These are phyloP conservation scores for Hirschfeldia incana DNA, from an alignment of 345 rosid genomes.

Conservation along the genomic window DNA sequence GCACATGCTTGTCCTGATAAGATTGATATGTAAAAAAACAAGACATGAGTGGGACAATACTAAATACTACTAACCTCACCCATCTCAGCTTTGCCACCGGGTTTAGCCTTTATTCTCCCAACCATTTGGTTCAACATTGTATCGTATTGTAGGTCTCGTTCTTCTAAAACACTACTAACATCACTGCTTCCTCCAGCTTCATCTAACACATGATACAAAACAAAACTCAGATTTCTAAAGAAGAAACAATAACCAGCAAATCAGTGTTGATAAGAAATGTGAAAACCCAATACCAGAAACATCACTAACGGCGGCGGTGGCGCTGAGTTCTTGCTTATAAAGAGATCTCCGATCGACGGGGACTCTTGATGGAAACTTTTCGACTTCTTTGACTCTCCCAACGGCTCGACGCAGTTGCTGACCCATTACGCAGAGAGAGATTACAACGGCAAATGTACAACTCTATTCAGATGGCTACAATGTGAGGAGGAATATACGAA, in stretches of 20 bases:
- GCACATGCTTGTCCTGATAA: background rate
- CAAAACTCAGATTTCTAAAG: constrained; percentile 3
- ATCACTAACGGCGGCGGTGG: constrained; percentile 27
- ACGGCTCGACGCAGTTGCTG: constrained; percentile 99
- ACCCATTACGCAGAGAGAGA: constrained; percentile 52
- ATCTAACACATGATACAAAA: constrained; percentile 38
- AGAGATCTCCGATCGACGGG: constrained; percentile 41
- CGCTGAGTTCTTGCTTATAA: constrained; percentile 34
- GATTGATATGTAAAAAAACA: background rate
- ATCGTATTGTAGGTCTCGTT: constrained; percentile 67
- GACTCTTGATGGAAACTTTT: constrained; percentile 45
- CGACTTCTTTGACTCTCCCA: constrained; percentile 60
- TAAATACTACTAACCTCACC: constrained; percentile 67
- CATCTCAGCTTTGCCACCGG: constrained; percentile 85
- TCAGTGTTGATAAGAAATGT: constrained; percentile 1
- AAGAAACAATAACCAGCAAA: background rate
- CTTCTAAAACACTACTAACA: constrained; percentile 60
- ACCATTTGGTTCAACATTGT: constrained; percentile 87
- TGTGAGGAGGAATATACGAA: background rate
- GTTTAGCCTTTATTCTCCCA: constrained; percentile 76
- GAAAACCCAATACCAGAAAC: constrained; percentile 38
- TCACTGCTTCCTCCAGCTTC: constrained; percentile 39
- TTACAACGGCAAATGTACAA: background rate
- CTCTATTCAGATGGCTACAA: background rate
- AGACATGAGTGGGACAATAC: background rate